A percentile compares a stretch with the other conserved stretches of the same genome.
Conservation (phyloP, 1,139 yeast species). For the Yamadazyma siamensis region DNA sequence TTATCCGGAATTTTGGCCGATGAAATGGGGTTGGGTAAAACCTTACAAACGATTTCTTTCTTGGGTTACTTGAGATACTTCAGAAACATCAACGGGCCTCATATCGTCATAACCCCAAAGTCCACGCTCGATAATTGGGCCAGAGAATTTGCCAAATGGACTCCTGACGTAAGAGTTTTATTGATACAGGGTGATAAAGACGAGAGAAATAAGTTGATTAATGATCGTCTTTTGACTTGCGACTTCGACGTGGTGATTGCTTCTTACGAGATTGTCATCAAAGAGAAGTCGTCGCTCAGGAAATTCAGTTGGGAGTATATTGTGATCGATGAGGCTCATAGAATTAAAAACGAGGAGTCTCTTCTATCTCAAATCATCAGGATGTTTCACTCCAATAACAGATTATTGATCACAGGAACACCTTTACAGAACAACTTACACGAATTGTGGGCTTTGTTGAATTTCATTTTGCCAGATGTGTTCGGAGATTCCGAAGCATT, state of each 20-base stretch:
- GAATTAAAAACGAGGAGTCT: conserved; percentile 77
- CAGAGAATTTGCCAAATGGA: conserved; percentile 74
- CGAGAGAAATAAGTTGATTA: conserved; percentile 51
- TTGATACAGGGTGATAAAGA: conserved; percentile 75
- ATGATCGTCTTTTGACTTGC: conserved; percentile 50
- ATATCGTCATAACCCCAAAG: conserved; percentile 71
- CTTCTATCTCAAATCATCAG: conserved; percentile 71
- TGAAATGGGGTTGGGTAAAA: conserved; percentile 98
- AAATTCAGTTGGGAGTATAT: conserved; percentile 74
- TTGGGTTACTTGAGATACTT: conserved; percentile 67
- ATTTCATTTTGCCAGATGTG: conserved; percentile 73
- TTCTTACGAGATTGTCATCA: conserved; percentile 74
- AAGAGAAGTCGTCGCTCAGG: conserved; percentile 62
- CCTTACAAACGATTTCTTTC: conserved; percentile 87
- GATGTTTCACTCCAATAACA: conserved; percentile 64
- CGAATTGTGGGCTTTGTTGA: conserved; percentile 77
- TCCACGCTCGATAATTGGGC: conserved; percentile 80
- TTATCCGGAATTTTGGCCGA: conserved; percentile 93
- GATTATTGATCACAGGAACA: conserved; percentile 75
- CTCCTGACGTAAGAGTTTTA: conserved; percentile 68
- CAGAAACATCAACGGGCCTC: conserved; percentile 65
- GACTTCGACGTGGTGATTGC: conserved; percentile 72
- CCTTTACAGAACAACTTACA: conserved; percentile 77
- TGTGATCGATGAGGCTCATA: conserved; percentile 77
- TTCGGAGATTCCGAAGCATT: conserved; percentile 72